Evolutionary conservation across 495 filamentous ascomycete genomes (phyloP), one percentile per base, ranked within the genome.

Genomic region (Daldinia decipiens): DNA sequence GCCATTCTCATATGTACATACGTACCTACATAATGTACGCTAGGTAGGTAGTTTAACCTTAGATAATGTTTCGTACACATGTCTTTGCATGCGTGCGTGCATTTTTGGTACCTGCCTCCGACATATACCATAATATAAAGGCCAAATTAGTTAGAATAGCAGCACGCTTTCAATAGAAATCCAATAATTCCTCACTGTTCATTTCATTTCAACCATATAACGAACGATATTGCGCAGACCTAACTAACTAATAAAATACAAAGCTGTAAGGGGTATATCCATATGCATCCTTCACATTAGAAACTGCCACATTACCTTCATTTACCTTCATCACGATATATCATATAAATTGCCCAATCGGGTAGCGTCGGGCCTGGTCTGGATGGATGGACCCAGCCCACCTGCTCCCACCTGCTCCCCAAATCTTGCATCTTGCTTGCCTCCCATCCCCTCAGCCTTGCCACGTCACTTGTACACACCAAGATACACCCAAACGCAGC

Each of bases 271-370:
- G 67, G 34, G 47, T 70, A 69, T 69, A 69, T 63, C 34, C 39
- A 40, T 36, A 51, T 56, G 15, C 40, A 55, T 59, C 54, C 32
- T 40, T 59, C 43, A 53, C 19, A 59, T 54, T 40, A 65, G 50
- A 36, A 68, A 61, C 65, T 39, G 24, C 58, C 54, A 47, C 47
- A 65, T 54, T 47, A 57, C 27, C 15, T 40, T 34, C 39, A 39
- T 59, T 54, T 47, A 57, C 27, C 15, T 40, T 34, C 39, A 39
- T 59, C 54, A 51, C 59, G 47, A 64, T 60, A 62, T 39, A 73
- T 65, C 65, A 67, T 57, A 50, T 62, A 65, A 56, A 59, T 38
- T 52, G 62, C 58, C 66, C 71, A 73, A 73, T 69, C 71, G 71
- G 71, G 57, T 36, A 70, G 17, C 7, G n/a, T 65, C 45, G 65